Percentiles rank a stretch among this genome's conserved stretches.
Evolutionary conservation across 805 yeast species (phyloP).

Genomic region (Candida golubevii): DNA sequence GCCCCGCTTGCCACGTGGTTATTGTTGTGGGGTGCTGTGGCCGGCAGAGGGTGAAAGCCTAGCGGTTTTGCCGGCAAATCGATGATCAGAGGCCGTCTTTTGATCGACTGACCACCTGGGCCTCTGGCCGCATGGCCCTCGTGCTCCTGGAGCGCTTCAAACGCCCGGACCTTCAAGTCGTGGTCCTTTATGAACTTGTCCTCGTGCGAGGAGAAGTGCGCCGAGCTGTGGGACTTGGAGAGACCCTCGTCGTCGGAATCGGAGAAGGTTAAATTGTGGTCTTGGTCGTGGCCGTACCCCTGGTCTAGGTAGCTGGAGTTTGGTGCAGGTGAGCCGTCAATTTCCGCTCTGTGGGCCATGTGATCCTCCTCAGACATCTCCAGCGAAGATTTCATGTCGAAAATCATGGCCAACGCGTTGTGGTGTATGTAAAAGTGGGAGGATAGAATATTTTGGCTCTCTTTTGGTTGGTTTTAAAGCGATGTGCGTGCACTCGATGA

Average conservation of each 20-base stretch:
- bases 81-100: slow-evolving; percentile 36
- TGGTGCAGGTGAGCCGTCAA: no score
- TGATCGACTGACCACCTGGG: slow-evolving; percentile 29
- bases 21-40: slow-evolving; percentile 17
- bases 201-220: slow-evolving; percentile 63
- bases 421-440: no score
- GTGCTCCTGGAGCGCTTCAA: slow-evolving; percentile 39
- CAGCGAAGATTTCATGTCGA: not conserved
- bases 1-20: slow-evolving; percentile 13
- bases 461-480: no score
- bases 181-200: slow-evolving; percentile 61
- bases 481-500: no score
- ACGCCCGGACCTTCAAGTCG: slow-evolving; percentile 61
- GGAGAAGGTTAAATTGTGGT: slow-evolving; percentile 11
- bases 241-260: slow-evolving; percentile 26
- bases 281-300: slow-evolving; percentile 1
- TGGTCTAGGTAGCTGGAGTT: no score
- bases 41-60: slow-evolving; percentile 19
- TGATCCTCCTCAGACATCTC: not conserved
- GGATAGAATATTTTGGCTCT: no score
- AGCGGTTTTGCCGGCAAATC: slow-evolving; percentile 28
- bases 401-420: not conserved
- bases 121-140: slow-evolving; percentile 16
- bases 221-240: slow-evolving; percentile 34
- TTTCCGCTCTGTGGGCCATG: slow-evolving; percentile 1